These are phyloP conservation scores for Mychonastes homosphaera DNA, from an alignment of 139 green algal genomes.

Conservation along the genomic window DNA sequence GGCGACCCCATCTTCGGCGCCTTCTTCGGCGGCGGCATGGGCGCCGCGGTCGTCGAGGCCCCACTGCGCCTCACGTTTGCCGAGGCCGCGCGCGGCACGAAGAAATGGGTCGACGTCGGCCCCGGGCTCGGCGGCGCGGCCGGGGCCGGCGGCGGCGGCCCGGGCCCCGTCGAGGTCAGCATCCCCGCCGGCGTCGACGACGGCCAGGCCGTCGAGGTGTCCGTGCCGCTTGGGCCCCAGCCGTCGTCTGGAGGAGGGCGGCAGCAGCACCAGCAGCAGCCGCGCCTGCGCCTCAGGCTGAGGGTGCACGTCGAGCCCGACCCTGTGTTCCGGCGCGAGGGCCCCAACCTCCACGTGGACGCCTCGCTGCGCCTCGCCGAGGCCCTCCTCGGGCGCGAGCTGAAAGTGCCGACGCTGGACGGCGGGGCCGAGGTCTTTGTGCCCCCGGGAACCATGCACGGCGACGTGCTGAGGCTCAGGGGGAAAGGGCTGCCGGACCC, in stretches of 20 bases:
- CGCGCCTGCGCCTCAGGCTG: constrained; percentile 39
- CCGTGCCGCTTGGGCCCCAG: background rate
- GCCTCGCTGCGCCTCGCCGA: constrained; percentile 37
- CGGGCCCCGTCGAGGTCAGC: constrained; percentile 32
- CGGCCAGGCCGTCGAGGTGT: constrained; percentile 33
- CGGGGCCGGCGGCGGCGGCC: constrained; percentile 41
- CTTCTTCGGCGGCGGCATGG: constrained; percentile 25
- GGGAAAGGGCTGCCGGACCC: constrained; percentile 40
- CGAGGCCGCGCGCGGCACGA: background rate
- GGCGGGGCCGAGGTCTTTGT: constrained; percentile 38
- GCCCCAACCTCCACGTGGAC: constrained; percentile 34
- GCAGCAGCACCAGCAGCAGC: constrained; percentile 4
- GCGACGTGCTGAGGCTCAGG: constrained; percentile 44
- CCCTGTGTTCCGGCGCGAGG: constrained; percentile 33
- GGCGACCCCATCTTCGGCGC: constrained; percentile 20
- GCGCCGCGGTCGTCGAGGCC: constrained; percentile 25
- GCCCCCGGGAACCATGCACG: constrained; percentile 36
- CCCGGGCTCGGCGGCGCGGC: constrained; percentile 7
- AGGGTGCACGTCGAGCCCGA: constrained; percentile 38
- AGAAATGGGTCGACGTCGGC: background rate
- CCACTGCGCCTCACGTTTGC: constrained; percentile 24
- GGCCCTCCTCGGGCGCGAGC: constrained; percentile 32
- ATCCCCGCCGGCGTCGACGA: constrained; percentile 50
- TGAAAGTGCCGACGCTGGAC: constrained; percentile 52
- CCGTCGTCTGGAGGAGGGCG: background rate